These are phyloP conservation scores for Penicillium sp. DNA, from an alignment of 2,329 filamentous ascomycete genomes.

Conservation along the genomic window DNA sequence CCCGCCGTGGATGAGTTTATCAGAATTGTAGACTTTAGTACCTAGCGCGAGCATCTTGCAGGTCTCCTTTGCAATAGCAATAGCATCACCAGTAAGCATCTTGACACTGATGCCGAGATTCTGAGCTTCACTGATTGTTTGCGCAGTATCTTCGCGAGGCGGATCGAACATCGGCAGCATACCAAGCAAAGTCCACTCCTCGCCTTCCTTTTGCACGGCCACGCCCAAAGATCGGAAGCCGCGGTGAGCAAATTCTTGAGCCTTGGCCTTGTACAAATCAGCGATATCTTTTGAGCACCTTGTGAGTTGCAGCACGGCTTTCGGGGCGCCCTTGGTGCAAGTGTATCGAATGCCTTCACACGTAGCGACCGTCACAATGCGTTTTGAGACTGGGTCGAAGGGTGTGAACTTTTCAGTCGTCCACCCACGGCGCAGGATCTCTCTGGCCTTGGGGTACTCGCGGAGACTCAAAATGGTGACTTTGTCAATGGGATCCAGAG, in stretches of 20 bases:
- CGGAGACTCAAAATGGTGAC: constrained; percentile 72
- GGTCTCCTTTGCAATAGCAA: constrained; percentile 77
- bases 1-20: constrained; percentile 73
- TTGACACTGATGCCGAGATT: constrained; percentile 74
- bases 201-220: constrained; percentile 72
- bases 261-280: constrained; percentile 67
- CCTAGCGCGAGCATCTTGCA: constrained; percentile 78
- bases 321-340: constrained; percentile 75
- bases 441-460: constrained; percentile 70
- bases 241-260: constrained; percentile 71
- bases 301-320: constrained; percentile 68
- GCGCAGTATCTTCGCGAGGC: constrained; percentile 73
- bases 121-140: constrained; percentile 73
- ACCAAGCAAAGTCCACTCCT: constrained; percentile 69
- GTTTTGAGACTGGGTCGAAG: constrained; percentile 75
- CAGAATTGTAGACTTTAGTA: constrained; percentile 78
- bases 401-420: constrained; percentile 69
- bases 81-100: constrained; percentile 78
- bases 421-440: constrained; percentile 72
- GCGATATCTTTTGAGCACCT: constrained; percentile 65
- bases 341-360: constrained; percentile 68
- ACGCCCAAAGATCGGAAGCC: constrained; percentile 78
- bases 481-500: constrained; percentile 76
- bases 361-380: constrained; percentile 68
- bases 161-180: constrained; percentile 81